These are phyloP conservation scores for Lactifluus rugatus DNA, from an alignment of 768 basidiomycete species.

Conservation along the genomic window DNA sequence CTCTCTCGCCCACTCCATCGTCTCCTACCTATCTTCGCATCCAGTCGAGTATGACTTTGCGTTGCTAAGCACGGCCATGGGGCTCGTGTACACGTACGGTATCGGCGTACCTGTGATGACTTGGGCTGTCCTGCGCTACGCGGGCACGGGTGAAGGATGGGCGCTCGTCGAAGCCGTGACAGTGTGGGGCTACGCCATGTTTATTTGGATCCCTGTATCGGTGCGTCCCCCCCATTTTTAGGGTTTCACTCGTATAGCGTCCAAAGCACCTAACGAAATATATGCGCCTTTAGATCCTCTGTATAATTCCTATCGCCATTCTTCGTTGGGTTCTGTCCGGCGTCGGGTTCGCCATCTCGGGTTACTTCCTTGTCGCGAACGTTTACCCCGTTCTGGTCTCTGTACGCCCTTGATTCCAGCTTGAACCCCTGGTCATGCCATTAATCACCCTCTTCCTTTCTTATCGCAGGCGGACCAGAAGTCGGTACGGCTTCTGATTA, in stretches of 20 bases:
- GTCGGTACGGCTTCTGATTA: conserved; percentile 72
- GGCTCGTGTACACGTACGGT: conserved; percentile 82
- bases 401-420: conserved; percentile 39
- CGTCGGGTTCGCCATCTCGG: conserved; percentile 67
- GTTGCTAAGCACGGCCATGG: conserved; percentile 70
- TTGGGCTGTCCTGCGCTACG: conserved; percentile 77
- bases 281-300: conserved; percentile 47
- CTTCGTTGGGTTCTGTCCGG: conserved; percentile 75
- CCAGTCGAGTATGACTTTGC: conserved; percentile 79
- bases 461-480: conserved; percentile 68
- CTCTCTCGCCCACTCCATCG: conserved; percentile 80
- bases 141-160: conserved; percentile 80
- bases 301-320: conserved; percentile 75
- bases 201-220: conserved; percentile 83
- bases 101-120: conserved; percentile 71
- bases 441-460: neutral
- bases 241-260: neutral
- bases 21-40: conserved; percentile 68
- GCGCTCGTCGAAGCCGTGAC: conserved; percentile 74
- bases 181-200: conserved; percentile 74
- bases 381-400: conserved; percentile 84
- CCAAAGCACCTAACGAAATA: neutral
- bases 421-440: neutral
- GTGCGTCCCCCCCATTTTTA: conserved; percentile 33
- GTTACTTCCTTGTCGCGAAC: conserved; percentile 76